Evolutionary conservation across 441 rosid genomes (phyloP), one percentile per base, ranked within the genome.

Genomic region (Pelargonium australe): DNA sequence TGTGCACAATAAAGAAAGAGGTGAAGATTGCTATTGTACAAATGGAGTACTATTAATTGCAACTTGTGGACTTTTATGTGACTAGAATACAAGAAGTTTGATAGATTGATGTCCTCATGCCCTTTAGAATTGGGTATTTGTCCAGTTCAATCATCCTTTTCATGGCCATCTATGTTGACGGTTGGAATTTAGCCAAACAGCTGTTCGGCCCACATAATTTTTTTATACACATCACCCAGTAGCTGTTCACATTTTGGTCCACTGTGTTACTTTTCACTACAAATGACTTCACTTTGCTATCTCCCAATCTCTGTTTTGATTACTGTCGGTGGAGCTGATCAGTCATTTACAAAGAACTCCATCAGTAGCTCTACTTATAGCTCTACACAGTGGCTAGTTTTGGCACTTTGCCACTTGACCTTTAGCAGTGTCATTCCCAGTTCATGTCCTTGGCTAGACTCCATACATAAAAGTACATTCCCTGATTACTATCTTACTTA

Each of bases 121-220:
- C 72, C 17, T 63, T 57, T 17, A 4, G 23, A 53, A 8, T 28
- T 20, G 67, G 73, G 66, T 49, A 65, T 43, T 41, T 69, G 65
- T 45, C 55, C 75, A 44, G 17, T 44, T 47, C 55, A 49, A n/a
- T 60, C 65, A 67, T 34, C 65, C 23, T 4, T 45, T 66, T 25
- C 47, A 40, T 51, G 23, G 72, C 71, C 71, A 62, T 45, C 73
- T 66, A 62, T 43, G 70, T 71, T 73, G 81, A 80, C 76, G 73
- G 25, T 67, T 43, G 72, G 73, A 34, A 23, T 14, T 25, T 25
- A n/a, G 37, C 78, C 78, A 72, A 40, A 13, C 12, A 37, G n/a
- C 40, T 61, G 40, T 28, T 37, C 17, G 64, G 64, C 40, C 64
- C 41, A 61, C 31, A 28, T 61, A 3, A 61, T 23, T 34, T 23